Conservation (phyloP, 2,329 filamentous ascomycete genomes). For the Fusarium albidum region DNA sequence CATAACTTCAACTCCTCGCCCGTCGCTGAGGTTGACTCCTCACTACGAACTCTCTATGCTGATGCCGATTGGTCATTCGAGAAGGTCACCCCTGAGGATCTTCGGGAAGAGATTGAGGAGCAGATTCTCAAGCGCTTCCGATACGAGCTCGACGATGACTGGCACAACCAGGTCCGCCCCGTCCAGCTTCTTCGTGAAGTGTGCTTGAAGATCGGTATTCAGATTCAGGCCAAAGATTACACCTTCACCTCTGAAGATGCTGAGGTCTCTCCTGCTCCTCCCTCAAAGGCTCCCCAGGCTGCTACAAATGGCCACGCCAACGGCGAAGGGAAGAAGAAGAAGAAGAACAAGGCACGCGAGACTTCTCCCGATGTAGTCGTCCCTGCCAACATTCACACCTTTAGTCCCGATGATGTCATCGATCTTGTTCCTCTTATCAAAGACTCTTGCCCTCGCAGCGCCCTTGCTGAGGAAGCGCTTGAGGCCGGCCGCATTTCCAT, state of each 20-base stretch:
- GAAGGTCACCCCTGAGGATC: conserved; percentile 75
- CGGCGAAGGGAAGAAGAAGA: conserved; percentile 65
- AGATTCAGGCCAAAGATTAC: conserved; percentile 76
- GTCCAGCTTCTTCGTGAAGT: conserved; percentile 90
- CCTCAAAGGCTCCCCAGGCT: conserved; percentile 43
- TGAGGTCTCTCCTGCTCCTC: conserved; percentile 37
- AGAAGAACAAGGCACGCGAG: conserved; percentile 68
- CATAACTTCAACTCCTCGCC: conserved; percentile 79
- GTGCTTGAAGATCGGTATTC: conserved; percentile 86
- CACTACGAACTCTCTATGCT: conserved; percentile 77
- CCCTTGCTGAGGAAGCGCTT: conserved; percentile 92
- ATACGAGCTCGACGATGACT: conserved; percentile 73
- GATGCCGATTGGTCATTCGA: conserved; percentile 86
- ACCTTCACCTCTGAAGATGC: conserved; percentile 44
- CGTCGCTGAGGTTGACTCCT: conserved; percentile 77
- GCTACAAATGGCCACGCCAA: conserved; percentile 51
- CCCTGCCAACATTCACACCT: conserved; percentile 56
- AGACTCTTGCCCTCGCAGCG: conserved; percentile 89
- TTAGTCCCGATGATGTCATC: conserved; percentile 84
- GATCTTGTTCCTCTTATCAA: conserved; percentile 96
- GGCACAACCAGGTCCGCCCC: conserved; percentile 73
- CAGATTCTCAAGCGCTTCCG: conserved; percentile 80
- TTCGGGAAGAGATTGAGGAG: conserved; percentile 74
- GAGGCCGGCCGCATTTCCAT: conserved; percentile 97
- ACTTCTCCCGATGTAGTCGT: conserved; percentile 58